phyloP scores from a whole-genome alignment of 73 alveolate genomes.

The Halteria grandinella region DNA sequence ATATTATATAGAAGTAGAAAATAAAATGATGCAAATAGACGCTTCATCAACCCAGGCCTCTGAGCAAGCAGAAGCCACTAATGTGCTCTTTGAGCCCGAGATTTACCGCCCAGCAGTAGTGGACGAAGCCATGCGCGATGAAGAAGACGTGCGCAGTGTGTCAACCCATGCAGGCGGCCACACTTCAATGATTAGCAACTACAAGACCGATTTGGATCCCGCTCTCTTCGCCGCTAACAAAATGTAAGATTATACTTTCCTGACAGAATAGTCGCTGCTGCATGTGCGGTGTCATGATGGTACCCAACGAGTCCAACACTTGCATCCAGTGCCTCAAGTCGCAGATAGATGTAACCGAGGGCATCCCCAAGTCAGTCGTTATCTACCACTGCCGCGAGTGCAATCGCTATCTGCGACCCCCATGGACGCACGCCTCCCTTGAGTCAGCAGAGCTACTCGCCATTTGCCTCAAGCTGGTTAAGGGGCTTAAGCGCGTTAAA shows the following conservation, averaged over 20 bases:
- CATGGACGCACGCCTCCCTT: constrained; percentile 88
- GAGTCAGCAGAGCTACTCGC: constrained; percentile 94
- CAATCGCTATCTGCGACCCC: constrained; percentile 88
- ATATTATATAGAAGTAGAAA: no score
- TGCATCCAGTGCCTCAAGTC: constrained; percentile 87
- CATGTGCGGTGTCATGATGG: constrained; percentile 84
- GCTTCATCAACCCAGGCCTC: no score
- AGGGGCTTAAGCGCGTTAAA: constrained; percentile 91
- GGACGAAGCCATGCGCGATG: neutral
- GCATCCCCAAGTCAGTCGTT: constrained; percentile 74
- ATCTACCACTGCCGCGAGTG: constrained; percentile 86
- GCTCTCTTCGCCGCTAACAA: constrained; percentile 14
- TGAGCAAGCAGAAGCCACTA: neutral
- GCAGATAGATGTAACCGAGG: constrained; percentile 85
- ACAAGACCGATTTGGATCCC: neutral
- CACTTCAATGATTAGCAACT: neutral
- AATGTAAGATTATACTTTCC: no score
- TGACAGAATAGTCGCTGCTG: constrained; percentile 90
- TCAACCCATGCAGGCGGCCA: neutral
- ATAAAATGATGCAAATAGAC: no score
- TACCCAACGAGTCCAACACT: constrained; percentile 83
- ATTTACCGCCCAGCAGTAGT: neutral
- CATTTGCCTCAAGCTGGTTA: constrained; percentile 87
- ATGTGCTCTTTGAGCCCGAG: constrained; percentile 37
- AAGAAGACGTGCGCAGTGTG: neutral